These are phyloP conservation scores for Lachnellula cervina DNA, from an alignment of 2,329 filamentous ascomycete genomes.

Conservation along the genomic window DNA sequence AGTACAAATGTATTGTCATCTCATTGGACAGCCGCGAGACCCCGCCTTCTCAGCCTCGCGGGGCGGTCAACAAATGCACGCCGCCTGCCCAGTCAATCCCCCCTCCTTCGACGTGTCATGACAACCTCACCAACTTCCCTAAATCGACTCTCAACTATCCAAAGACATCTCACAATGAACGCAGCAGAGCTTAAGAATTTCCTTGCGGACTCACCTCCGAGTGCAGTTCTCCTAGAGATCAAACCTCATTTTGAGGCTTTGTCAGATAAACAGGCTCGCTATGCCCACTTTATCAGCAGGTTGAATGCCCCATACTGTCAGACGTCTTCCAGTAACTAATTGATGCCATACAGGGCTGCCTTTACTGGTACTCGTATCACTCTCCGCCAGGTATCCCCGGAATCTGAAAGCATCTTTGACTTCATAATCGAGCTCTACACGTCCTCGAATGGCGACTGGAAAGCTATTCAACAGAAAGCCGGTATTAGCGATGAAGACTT, in stretches of 20 bases:
- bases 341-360: slow-evolving; percentile 52
- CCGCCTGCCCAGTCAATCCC: slow-evolving; percentile 2
- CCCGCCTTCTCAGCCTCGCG: slow-evolving; percentile 15
- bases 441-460: slow-evolving; percentile 65
- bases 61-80: slow-evolving; percentile 5
- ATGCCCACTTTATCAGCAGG: slow-evolving; percentile 86
- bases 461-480: slow-evolving; percentile 58
- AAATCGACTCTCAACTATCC: slow-evolving; percentile 19
- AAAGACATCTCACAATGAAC: slow-evolving; percentile 43
- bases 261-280: slow-evolving; percentile 73
- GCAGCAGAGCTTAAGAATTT: slow-evolving; percentile 66
- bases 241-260: slow-evolving; percentile 86
- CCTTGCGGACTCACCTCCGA: slow-evolving; percentile 84
- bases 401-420: slow-evolving; percentile 77
- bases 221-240: slow-evolving; percentile 81
- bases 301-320: slow-evolving; percentile 32
- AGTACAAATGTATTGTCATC: background rate
- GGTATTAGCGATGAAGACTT: slow-evolving; percentile 60
- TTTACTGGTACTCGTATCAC: slow-evolving; percentile 74
- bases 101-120: slow-evolving; percentile 16
- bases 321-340: slow-evolving; percentile 3
- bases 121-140: slow-evolving; percentile 13
- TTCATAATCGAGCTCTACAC: slow-evolving; percentile 71
- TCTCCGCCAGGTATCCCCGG: slow-evolving; percentile 75
- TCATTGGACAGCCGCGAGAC: slow-evolving; percentile 6